Percentiles rank a stretch among this genome's conserved stretches.
Evolutionary conservation across 768 basidiomycete species (phyloP).

Genomic region (Naganishia vaughanmartiniae): DNA sequence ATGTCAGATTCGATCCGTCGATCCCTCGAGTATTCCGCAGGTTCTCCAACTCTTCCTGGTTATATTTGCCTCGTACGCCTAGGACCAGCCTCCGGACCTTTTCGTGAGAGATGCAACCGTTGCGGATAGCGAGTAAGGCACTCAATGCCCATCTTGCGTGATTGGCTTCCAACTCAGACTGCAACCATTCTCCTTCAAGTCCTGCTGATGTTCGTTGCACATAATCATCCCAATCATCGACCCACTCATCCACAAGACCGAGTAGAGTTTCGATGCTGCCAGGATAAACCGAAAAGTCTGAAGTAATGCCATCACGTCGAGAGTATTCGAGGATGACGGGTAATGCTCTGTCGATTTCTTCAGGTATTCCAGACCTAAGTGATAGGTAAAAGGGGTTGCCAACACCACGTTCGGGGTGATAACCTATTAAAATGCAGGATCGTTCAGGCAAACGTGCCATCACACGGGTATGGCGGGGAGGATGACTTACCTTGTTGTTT

Average conservation of each 20-base stretch:
- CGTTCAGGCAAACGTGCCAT: neutral
- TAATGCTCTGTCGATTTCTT: conserved; percentile 85
- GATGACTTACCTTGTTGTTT: conserved; percentile 10
- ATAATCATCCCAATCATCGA: conserved; percentile 53
- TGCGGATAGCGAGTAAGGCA: conserved; percentile 5
- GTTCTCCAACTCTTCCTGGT: conserved; percentile 4
- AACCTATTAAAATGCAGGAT: conserved; percentile 6
- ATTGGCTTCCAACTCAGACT: conserved; percentile 11
- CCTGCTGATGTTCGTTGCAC: neutral
- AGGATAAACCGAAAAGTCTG: conserved; percentile 56
- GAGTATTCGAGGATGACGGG: conserved; percentile 73
- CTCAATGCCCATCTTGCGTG: conserved; percentile 10
- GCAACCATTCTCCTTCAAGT: conserved; percentile 19
- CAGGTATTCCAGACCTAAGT: conserved; percentile 73
- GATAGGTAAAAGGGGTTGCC: conserved; percentile 90
- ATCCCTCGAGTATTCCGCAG: conserved; percentile 35
- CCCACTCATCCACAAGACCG: conserved; percentile 84
- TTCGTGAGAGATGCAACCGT: conserved; percentile 12
- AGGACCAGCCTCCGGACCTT: conserved; percentile 3
- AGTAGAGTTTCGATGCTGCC: conserved; percentile 80
- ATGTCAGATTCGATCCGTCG: conserved; percentile 14
- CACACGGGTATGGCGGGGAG: neutral
- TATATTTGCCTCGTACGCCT: conserved; percentile 13
- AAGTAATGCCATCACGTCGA: conserved; percentile 35
- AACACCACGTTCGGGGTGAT: conserved; percentile 73